Conservation (phyloP, 495 filamentous ascomycete genomes). For the Trichoderma reesei region DNA sequence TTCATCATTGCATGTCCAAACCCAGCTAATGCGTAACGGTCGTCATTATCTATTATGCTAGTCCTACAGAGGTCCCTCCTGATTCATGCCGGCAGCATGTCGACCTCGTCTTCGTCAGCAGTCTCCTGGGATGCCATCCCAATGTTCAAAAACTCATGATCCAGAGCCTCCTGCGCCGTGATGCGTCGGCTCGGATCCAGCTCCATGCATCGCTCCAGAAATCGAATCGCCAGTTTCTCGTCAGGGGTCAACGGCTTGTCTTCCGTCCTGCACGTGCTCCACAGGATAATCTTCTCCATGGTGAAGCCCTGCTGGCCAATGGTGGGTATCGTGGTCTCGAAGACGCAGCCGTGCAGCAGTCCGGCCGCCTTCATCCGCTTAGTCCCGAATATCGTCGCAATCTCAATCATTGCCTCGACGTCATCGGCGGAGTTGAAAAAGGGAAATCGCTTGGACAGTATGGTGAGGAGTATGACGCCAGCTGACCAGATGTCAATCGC, state of each 20-base stretch:
- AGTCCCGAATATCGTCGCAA: constrained; percentile 88
- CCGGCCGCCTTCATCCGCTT: constrained; percentile 73
- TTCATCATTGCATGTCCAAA: background rate
- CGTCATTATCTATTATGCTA: background rate
- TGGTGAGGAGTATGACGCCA: constrained; percentile 85
- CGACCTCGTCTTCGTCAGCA: constrained; percentile 37
- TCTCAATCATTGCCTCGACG: constrained; percentile 93
- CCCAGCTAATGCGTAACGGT: background rate
- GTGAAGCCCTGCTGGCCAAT: constrained; percentile 76
- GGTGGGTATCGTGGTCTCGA: constrained; percentile 85
- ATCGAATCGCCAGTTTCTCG: constrained; percentile 55
- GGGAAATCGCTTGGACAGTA: constrained; percentile 82
- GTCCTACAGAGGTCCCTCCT: background rate
- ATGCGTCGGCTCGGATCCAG: constrained; percentile 62
- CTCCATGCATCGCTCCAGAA: constrained; percentile 60
- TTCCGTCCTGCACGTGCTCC: constrained; percentile 60
- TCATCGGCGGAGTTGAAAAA: constrained; percentile 98
- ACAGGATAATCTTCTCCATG: constrained; percentile 86
- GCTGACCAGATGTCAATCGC: constrained; percentile 97
- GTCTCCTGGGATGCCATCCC: constrained; percentile 17
- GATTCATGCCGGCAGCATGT: constrained; percentile 28
- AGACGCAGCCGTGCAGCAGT: constrained; percentile 69
- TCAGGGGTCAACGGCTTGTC: constrained; percentile 41
- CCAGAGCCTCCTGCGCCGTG: constrained; percentile 58
- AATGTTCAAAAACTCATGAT: constrained; percentile 62